Conservation (phyloP, 2,329 filamentous ascomycete species). For the Fusarium kyushuense region DNA sequence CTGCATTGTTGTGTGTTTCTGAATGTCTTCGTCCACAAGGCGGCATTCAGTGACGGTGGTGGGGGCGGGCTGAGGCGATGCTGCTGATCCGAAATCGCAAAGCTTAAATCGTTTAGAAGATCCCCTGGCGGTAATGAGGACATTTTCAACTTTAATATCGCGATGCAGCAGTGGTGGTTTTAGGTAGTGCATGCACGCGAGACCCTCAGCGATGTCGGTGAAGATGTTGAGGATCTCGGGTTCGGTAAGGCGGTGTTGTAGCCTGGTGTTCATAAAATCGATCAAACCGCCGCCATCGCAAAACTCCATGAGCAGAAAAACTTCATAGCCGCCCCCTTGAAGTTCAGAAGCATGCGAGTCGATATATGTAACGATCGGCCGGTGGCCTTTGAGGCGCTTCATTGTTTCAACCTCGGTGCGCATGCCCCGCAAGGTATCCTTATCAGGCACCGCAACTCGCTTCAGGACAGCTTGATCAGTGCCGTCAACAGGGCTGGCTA, state of each 20-base stretch:
- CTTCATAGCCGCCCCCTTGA: constrained; percentile 93
- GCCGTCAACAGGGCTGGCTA: constrained; percentile 81
- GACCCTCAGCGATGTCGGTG: constrained; percentile 92
- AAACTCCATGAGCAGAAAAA: constrained; percentile 98
- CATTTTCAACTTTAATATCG: constrained; percentile 98
- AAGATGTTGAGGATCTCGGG: constrained; percentile 98
- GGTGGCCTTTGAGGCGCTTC: constrained; percentile 98
- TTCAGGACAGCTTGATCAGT: constrained; percentile 89
- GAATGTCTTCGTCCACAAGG: constrained; percentile 94
- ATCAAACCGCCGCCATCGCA: constrained; percentile 93
- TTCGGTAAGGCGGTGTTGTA: constrained; percentile 96
- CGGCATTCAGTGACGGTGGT: constrained; percentile 89
- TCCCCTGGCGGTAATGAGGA: constrained; percentile 81
- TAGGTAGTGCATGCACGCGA: constrained; percentile 99
- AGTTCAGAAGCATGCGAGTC: constrained; percentile 98
- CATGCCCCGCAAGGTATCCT: constrained; percentile 94
- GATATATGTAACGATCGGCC: constrained; percentile 96
- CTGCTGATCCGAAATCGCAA: constrained; percentile 96
- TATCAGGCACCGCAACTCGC: constrained; percentile 95
- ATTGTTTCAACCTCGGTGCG: constrained; percentile 99
- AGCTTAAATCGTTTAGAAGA: constrained; percentile 87
- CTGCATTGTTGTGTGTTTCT: constrained; percentile 96
- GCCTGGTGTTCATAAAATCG: constrained; percentile 98
- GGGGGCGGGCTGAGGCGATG: constrained; percentile 84
- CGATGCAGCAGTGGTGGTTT: constrained; percentile 92